Conservation (phyloP, 202 grass and related monocot species). For the Panicum virgatum region DNA sequence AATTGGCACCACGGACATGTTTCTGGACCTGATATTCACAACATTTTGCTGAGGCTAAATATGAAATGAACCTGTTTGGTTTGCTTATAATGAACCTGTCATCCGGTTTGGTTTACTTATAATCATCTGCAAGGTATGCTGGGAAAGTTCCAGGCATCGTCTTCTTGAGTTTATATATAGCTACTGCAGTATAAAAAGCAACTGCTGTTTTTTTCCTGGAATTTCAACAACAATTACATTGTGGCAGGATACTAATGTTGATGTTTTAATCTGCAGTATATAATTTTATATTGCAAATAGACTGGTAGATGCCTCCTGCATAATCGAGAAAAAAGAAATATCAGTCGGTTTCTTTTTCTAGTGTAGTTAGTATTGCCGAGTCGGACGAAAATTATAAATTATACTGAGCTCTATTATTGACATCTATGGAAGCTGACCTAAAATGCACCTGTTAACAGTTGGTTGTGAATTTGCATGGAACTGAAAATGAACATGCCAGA, state of each 20-base stretch:
- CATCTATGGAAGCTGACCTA: not conserved
- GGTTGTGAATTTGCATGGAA: not conserved
- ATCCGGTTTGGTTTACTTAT: no score
- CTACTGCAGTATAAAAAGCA: not conserved
- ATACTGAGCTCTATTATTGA: not conserved
- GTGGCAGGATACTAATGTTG: not conserved
- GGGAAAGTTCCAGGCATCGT: not conserved
- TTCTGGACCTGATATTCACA: not conserved
- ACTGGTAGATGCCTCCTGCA: not conserved
- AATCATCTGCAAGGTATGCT: not conserved
- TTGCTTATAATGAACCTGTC: no score
- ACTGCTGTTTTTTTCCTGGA: not conserved
- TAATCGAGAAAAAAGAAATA: not conserved
- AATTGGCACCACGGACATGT: not conserved
- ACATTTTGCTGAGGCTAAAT: not conserved
- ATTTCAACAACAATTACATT: not conserved
- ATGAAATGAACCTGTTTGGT: no score
- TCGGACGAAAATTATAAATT: not conserved
- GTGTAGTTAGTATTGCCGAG: not conserved
- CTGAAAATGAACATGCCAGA: not conserved
- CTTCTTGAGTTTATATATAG: slow-evolving; percentile 6
- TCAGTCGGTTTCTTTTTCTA: not conserved
- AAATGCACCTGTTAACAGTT: not conserved
- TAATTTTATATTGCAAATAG: not conserved
- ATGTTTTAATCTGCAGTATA: not conserved